Conservation (phyloP, 2,329 filamentous ascomycete genomes). For the Aureobasidium sp. region DNA sequence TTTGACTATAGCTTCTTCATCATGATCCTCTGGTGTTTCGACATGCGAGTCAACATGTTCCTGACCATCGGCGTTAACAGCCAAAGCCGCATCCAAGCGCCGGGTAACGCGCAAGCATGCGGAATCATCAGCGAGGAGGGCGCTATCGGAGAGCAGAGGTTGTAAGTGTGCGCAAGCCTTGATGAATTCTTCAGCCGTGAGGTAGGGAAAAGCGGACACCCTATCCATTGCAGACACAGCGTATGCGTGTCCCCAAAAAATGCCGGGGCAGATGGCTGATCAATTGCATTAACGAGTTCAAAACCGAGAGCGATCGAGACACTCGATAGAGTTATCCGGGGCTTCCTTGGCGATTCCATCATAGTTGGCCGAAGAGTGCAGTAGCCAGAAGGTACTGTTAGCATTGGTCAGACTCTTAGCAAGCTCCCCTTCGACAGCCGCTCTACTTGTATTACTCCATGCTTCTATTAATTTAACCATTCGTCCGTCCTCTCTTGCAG, state of each 20-base stretch:
- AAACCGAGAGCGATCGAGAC: not conserved
- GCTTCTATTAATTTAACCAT: not conserved
- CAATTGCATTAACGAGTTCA: not conserved
- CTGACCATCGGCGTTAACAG: not conserved
- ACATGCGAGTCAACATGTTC: not conserved
- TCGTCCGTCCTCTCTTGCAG: not conserved
- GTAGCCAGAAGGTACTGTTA: constrained; percentile 1
- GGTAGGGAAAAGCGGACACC: constrained; percentile 24
- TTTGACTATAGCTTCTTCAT: not conserved
- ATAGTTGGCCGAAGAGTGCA: not conserved
- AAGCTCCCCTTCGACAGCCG: not conserved
- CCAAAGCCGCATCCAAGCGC: not conserved
- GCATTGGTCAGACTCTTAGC: not conserved
- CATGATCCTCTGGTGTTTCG: not conserved
- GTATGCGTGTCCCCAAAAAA: not conserved
- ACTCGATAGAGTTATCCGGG: constrained; percentile 8
- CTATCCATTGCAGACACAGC: not conserved
- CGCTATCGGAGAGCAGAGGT: constrained; percentile 19
- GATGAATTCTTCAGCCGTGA: constrained; percentile 26
- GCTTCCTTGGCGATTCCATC: constrained; percentile 2
- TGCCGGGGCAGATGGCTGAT: not conserved
- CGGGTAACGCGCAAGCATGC: constrained; percentile 11
- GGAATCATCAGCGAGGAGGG: not conserved
- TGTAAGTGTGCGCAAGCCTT: constrained; percentile 24
- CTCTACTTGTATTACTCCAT: not conserved